A percentile compares a stretch with the other conserved stretches of the same genome.
These are phyloP conservation scores for Dalechampia spathulata DNA, from an alignment of 441 rosid species.

Conservation along the genomic window DNA sequence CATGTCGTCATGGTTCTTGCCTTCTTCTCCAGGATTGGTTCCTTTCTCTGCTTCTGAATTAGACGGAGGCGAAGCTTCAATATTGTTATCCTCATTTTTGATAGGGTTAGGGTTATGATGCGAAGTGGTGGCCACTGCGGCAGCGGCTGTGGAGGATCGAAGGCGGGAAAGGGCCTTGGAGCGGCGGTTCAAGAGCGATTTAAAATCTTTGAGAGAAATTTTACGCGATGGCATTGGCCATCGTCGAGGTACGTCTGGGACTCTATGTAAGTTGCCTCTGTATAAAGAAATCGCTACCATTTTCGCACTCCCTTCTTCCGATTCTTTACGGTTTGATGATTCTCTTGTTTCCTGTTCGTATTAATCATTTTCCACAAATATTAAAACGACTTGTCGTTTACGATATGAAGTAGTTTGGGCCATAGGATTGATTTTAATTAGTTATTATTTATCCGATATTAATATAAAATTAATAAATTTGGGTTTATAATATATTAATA, in stretches of 20 bases:
- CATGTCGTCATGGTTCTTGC: constrained; percentile 9
- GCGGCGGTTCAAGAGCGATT: constrained; percentile 59
- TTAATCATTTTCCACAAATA: too few relatives aligned
- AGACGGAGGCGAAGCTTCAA: constrained; percentile 15
- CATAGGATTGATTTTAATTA: too few relatives aligned
- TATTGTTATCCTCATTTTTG: constrained; percentile 8
- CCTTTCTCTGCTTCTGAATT: constrained; percentile 13
- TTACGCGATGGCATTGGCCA: constrained; percentile 63
- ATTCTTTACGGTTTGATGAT: background rate
- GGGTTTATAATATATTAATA: too few relatives aligned
- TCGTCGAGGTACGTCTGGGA: constrained; percentile 66
- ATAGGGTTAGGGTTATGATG: constrained; percentile 28
- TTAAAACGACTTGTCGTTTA: background rate
- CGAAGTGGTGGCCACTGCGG: constrained; percentile 13
- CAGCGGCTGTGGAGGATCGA: constrained; percentile 19
- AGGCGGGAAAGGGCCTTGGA: constrained; percentile 48
- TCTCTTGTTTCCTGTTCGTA: too few relatives aligned
- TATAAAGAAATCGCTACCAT: constrained; percentile 89
- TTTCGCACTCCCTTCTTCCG: background rate
- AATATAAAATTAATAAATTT: too few relatives aligned
- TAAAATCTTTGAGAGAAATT: constrained; percentile 59
- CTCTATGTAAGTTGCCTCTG: constrained; percentile 86
- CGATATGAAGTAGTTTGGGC: too few relatives aligned
- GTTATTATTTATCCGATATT: too few relatives aligned
- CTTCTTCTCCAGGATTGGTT: constrained; percentile 4